Evolutionary conservation across 352 stramenopile genomes (phyloP), one percentile per base, ranked within the genome.

Genomic region (Elongisporangium undulatum): DNA sequence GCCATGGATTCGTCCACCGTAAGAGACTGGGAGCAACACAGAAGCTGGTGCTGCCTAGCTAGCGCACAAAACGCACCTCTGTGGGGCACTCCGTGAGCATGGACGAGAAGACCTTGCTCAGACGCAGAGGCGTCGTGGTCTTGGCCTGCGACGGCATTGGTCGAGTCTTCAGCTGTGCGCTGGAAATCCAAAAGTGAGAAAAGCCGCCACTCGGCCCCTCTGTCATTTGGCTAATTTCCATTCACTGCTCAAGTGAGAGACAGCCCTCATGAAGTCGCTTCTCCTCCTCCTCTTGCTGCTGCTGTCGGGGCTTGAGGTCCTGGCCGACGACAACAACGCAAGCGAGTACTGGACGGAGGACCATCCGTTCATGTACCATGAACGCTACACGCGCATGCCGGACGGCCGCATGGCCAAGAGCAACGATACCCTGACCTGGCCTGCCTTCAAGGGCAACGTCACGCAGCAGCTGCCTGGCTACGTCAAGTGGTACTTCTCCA

Each of bases 41-140:
- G 45, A 49, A 21, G 21, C 19, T 23, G 15, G 9, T 7, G n/a
- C n/a, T 23, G n/a, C 26, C 12, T 19, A 29, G 12, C 7, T 39
- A 1, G 21, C 45, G 17, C 59, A 53, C 29, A 3, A 24, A 0
- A 69, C 77, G 53, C 72, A 90, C 83, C 48, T 90, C 81, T 0
- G 83, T 54, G 0, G 83, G 80, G 49, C 83, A 93, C 53, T 87
- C 71, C 19, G 61, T 49, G 39, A 89, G 51, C 83, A 93, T 93
- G 7, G 85, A 72, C 21, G 70, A 73, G 62, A 93, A 90, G 56
- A 84, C 19, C 49, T 86, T 78, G 56, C 75, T 76, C 81, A 93
- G 79, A 26, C 83, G 83, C 61, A 78, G 61, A 19, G 79, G 67
- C 24, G 59, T 53, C 23, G 63, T 66, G 5, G 61, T 51, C 13